These are phyloP conservation scores for Phyllachora maydis DNA, from an alignment of 2,329 filamentous ascomycete genomes.

Conservation along the genomic window DNA sequence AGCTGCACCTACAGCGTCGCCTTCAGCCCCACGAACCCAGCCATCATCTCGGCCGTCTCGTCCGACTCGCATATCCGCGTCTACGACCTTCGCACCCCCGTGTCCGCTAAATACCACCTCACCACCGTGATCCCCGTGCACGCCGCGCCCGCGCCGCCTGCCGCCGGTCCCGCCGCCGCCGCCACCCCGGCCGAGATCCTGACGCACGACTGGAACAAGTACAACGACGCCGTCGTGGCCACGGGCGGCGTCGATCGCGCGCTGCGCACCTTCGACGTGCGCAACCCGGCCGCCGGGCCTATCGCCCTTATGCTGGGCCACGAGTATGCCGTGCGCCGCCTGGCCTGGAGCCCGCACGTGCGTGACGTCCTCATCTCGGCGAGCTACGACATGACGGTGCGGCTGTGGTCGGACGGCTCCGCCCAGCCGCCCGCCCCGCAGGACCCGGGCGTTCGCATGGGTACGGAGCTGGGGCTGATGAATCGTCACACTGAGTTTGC, in stretches of 20 bases:
- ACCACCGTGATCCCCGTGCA: constrained; percentile 71
- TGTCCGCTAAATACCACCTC: constrained; percentile 73
- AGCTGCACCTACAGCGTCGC: constrained; percentile 87
- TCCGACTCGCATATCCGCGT: constrained; percentile 78
- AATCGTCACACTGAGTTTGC: constrained; percentile 88
- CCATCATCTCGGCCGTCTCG: constrained; percentile 69
- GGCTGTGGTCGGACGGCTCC: constrained; percentile 70
- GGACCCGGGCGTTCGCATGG: constrained; percentile 21
- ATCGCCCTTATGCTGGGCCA: constrained; percentile 61
- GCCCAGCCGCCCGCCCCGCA: constrained; percentile 12
- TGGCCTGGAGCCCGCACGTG: constrained; percentile 91
- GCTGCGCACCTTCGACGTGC: constrained; percentile 79
- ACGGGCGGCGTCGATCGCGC: constrained; percentile 75
- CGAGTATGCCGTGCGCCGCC: constrained; percentile 68
- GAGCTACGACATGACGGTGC: constrained; percentile 95
- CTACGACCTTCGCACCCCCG: constrained; percentile 78
- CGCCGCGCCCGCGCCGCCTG: constrained; percentile 24
- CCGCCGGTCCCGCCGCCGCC: constrained; percentile 13
- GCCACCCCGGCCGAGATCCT: constrained; percentile 60
- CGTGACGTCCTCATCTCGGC: constrained; percentile 70
- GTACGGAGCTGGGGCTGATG: constrained; percentile 68
- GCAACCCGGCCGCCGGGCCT: constrained; percentile 53
- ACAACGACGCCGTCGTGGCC: constrained; percentile 65
- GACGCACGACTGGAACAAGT: constrained; percentile 99
- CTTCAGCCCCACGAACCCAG: constrained; percentile 75